These are phyloP conservation scores for Pythium coloratum DNA, from an alignment of 352 stramenopile genomes.

Conservation along the genomic window DNA sequence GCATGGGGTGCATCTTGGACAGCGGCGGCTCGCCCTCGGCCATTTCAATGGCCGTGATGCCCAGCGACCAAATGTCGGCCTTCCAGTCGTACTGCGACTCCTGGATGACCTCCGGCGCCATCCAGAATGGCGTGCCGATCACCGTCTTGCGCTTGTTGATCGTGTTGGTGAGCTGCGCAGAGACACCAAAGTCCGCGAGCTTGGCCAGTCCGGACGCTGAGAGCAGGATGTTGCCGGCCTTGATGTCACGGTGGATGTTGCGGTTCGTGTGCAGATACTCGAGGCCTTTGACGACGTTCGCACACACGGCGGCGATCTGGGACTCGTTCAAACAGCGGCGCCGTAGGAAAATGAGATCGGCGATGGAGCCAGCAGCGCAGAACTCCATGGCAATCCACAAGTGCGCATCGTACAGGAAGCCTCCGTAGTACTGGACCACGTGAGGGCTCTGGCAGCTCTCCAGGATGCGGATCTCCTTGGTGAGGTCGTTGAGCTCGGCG, in stretches of 20 bases:
- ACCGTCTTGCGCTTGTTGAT: conserved; percentile 91
- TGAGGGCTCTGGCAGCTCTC: conserved; percentile 78
- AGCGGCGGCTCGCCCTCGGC: conserved; percentile 84
- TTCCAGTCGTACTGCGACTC: conserved; percentile 85
- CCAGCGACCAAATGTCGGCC: conserved; percentile 81
- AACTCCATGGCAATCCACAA: conserved; percentile 91
- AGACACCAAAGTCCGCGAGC: conserved; percentile 90
- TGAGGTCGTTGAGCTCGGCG: conserved; percentile 57
- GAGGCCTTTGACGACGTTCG: conserved; percentile 68
- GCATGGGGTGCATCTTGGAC: conserved; percentile 88
- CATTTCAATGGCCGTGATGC: conserved; percentile 91
- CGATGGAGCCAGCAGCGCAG: conserved; percentile 80
- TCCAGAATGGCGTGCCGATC: conserved; percentile 91
- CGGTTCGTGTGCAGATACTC: conserved; percentile 76
- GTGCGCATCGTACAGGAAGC: conserved; percentile 72
- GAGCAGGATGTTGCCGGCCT: conserved; percentile 86
- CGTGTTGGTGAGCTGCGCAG: conserved; percentile 87
- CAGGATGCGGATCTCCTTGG: conserved; percentile 86
- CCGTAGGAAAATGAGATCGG: conserved; percentile 72
- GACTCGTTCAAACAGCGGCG: conserved; percentile 51
- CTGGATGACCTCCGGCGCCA: conserved; percentile 91
- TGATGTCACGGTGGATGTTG: conserved; percentile 89
- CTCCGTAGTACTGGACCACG: conserved; percentile 86
- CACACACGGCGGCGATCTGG: conserved; percentile 74
- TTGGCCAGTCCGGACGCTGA: conserved; percentile 67